phyloP scores from a whole-genome alignment of 2,329 filamentous ascomycete genomes.

The Zymoseptoria tritici region DNA sequence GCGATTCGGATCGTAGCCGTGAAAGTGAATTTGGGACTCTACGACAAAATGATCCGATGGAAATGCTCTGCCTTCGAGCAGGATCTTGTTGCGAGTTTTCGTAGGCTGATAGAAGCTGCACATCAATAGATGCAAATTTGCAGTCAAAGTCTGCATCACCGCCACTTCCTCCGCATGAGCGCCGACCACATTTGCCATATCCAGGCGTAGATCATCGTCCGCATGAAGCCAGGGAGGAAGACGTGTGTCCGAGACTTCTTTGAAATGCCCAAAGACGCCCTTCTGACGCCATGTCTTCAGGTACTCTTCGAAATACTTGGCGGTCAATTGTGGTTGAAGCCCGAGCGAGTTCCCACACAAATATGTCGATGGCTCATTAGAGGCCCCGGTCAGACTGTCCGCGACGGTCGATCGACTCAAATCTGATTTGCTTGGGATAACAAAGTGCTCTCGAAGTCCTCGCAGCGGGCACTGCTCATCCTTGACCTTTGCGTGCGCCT shows the following conservation, averaged over 20 bases:
- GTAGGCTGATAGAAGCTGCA: constrained; percentile 74
- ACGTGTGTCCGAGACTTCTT: constrained; percentile 57
- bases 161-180: constrained; percentile 67
- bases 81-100: constrained; percentile 62
- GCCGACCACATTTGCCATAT: constrained; percentile 68
- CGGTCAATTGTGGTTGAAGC: constrained; percentile 65
- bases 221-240: constrained; percentile 70
- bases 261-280: constrained; percentile 79
- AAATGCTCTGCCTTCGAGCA: constrained; percentile 85
- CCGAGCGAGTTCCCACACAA: constrained; percentile 87
- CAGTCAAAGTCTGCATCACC: constrained; percentile 80
- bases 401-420: constrained; percentile 47
- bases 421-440: constrained; percentile 67
- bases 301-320: constrained; percentile 61
- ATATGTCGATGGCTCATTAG: constrained; percentile 54
- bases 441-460: constrained; percentile 57
- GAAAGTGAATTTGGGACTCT: constrained; percentile 69
- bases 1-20: constrained; percentile 57
- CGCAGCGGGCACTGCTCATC: constrained; percentile 35
- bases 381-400: too few species aligned
- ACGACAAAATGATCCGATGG: constrained; percentile 65
- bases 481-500: constrained; percentile 18
- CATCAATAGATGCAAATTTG: constrained; percentile 75
- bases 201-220: constrained; percentile 63
- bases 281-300: constrained; percentile 78